Conservation (phyloP, 495 filamentous ascomycete species). For the Aspergillus funiculosus region DNA sequence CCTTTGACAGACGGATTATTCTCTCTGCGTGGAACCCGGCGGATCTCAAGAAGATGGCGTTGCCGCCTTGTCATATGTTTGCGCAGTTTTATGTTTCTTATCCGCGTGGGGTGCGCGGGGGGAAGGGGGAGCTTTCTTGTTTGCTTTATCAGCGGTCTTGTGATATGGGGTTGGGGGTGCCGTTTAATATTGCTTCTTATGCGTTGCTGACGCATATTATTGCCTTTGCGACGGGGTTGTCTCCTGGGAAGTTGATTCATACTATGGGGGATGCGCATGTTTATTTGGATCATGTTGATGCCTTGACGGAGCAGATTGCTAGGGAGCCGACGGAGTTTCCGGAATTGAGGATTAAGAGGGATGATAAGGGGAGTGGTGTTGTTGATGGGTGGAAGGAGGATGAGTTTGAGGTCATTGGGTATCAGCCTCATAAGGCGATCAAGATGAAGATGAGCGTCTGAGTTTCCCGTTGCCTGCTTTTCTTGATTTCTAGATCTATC, state of each 20-base stretch:
- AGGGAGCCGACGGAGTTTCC: slow-evolving; percentile 81
- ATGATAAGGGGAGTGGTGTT: slow-evolving; percentile 52
- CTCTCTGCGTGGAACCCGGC: slow-evolving; percentile 89
- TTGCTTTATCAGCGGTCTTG: slow-evolving; percentile 89
- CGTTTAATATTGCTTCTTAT: slow-evolving; percentile 96
- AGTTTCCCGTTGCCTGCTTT: too few relatives aligned
- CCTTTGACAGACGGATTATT: slow-evolving; percentile 85
- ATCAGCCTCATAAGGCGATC: slow-evolving; percentile 83
- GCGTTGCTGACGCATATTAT: slow-evolving; percentile 91
- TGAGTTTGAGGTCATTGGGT: slow-evolving; percentile 83
- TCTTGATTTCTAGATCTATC: too few relatives aligned
- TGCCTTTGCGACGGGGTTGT: slow-evolving; percentile 75
- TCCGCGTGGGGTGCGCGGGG: slow-evolving; percentile 36
- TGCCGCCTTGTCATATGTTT: slow-evolving; percentile 98
- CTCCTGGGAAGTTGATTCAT: slow-evolving; percentile 79
- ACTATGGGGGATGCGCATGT: slow-evolving; percentile 96
- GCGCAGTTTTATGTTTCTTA: slow-evolving; percentile 96
- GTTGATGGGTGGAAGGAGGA: slow-evolving; percentile 81
- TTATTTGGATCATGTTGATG: slow-evolving; percentile 88
- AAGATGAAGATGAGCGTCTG: slow-evolving; percentile 98
- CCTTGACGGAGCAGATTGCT: slow-evolving; percentile 70
- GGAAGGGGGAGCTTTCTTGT: slow-evolving; percentile 66
- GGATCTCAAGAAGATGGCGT: slow-evolving; percentile 81
- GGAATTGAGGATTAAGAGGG: slow-evolving; percentile 60
- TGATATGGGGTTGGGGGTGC: slow-evolving; percentile 96